phyloP scores from a whole-genome alignment of 73 alveolate species.

The Tetrahymena borealis region DNA sequence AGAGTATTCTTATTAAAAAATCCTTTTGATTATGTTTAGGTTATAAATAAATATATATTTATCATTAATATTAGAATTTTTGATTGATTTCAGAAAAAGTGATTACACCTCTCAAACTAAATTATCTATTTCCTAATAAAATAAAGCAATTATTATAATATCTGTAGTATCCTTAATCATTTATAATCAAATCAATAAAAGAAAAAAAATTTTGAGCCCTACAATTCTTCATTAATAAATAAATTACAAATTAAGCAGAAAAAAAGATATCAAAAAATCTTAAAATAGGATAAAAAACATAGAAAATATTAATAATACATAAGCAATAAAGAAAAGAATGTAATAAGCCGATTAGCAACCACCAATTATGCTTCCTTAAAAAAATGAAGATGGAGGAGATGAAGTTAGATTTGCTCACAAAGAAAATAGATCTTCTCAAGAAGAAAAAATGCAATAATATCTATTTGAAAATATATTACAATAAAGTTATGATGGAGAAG shows the following conservation, averaged over 20 bases:
- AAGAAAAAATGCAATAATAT: background rate
- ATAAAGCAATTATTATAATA: no score
- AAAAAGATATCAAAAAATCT: background rate
- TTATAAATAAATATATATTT: no score
- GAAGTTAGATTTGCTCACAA: background rate
- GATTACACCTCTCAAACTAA: no score
- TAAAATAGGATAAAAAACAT: background rate
- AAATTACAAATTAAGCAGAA: background rate
- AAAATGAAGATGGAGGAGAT: background rate
- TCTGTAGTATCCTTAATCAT: no score
- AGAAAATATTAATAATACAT: background rate
- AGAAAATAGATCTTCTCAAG: background rate
- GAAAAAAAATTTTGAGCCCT: no score
- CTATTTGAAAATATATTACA: background rate
- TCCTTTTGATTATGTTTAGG: no score
- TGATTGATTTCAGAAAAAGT: no score
- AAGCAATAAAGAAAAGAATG: background rate
- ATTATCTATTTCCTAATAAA: no score
- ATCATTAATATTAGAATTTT: no score
- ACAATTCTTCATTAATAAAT: background rate
- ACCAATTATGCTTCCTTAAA: background rate
- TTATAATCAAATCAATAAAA: background rate
- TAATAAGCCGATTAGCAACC: background rate
- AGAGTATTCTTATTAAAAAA: no score
- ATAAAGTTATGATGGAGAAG: background rate